Percentiles rank a stretch among this genome's conserved stretches.
Conservation (phyloP, 192 early-diverging fungal species). For the Geranomyces variabilis region DNA sequence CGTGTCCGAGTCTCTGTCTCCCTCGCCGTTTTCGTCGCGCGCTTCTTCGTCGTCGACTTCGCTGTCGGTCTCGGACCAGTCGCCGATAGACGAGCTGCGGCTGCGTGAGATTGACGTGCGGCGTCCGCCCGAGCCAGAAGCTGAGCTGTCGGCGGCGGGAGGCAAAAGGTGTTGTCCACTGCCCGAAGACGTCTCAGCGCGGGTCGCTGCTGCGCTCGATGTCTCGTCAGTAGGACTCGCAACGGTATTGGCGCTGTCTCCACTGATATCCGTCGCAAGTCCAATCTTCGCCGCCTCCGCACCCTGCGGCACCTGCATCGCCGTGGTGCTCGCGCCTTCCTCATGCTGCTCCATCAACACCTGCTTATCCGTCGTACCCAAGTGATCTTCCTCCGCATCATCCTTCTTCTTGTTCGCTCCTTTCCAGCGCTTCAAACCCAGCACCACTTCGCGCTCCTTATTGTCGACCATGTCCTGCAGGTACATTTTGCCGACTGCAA, state of each 20-base stretch:
- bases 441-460: constrained; percentile 11
- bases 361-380: constrained; percentile 15
- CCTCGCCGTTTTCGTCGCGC: not conserved
- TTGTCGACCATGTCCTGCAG: constrained; percentile 30
- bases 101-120: not conserved
- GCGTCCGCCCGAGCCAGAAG: too few species aligned
- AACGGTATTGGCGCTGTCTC: not conserved
- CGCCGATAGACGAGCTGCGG: constrained; percentile 1
- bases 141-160: not conserved
- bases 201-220: too few species aligned
- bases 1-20: constrained; percentile 3
- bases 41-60: not conserved
- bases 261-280: constrained; percentile 17
- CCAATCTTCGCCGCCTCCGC: constrained; percentile 12
- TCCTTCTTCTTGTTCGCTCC: constrained; percentile 2
- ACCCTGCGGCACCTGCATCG: constrained; percentile 14
- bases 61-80: constrained; percentile 5
- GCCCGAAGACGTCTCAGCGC: not conserved
- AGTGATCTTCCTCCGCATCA: constrained; percentile 21
- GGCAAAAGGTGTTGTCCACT: not conserved
- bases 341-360: constrained; percentile 10
- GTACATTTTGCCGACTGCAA: constrained; percentile 36
- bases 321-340: not conserved
- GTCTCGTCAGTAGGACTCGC: too few species aligned
- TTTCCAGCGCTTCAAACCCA: constrained; percentile 27